Evolutionary conservation across 371 early-diverging fungal genomes (phyloP).

Genomic region (Mucor indicus): DNA sequence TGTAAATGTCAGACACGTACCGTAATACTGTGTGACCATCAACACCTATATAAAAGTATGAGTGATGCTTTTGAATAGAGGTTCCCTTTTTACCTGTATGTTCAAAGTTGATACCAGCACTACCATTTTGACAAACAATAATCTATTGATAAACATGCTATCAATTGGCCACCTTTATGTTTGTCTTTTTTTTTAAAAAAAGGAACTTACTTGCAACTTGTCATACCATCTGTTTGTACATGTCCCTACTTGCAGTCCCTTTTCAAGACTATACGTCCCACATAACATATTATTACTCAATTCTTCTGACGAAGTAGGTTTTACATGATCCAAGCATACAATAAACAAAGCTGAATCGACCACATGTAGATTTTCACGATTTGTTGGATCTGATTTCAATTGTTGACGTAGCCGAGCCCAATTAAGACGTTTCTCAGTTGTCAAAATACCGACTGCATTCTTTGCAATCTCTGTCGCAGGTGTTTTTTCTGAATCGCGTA

Average conservation of each 20-base stretch:
- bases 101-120: constrained; percentile 61
- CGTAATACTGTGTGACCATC: constrained; percentile 61
- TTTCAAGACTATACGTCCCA: constrained; percentile 52
- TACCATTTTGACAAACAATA: constrained; percentile 60
- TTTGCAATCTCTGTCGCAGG: constrained; percentile 43
- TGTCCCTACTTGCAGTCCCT: constrained; percentile 56
- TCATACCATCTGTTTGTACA: constrained; percentile 63
- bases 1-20: constrained; percentile 58
- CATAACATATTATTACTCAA: constrained; percentile 57
- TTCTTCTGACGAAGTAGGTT: constrained; percentile 42
- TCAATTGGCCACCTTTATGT: no score
- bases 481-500: constrained; percentile 32
- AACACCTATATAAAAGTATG: constrained; percentile 32
- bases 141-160: constrained; percentile 31
- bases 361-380: constrained; percentile 55
- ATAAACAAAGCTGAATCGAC: constrained; percentile 78
- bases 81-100: constrained; percentile 55
- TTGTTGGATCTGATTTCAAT: constrained; percentile 41
- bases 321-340: constrained; percentile 76
- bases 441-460: constrained; percentile 62
- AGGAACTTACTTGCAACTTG: constrained; percentile 57
- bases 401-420: constrained; percentile 62
- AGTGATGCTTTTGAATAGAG: no score
- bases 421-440: constrained; percentile 68
- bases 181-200: no score